Base-by-base conservation (phyloP, 2,329 filamentous ascomycete species). In the Cladophialophora carrionii region DNA sequence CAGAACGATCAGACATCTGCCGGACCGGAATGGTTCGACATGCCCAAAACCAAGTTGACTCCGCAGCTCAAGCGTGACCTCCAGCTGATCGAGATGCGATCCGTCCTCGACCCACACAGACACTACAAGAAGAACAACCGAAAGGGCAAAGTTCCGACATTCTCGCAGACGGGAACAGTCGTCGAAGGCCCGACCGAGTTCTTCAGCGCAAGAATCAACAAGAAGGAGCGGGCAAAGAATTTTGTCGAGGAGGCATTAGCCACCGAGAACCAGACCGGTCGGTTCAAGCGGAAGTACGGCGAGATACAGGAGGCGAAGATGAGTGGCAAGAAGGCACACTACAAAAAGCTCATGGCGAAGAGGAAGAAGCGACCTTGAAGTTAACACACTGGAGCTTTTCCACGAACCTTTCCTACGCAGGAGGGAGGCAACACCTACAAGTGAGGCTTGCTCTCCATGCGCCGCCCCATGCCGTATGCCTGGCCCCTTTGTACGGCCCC, bases 141-240 rank as follows among this genome's bases (percentile, higher is more conserved):
- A n/a, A 92, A 90, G 74, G 83, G 85, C 64, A 82, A 86, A 66
- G 79, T 89, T 0, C 95, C 95, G 0, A 87, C 92, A 67, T 98
- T 90, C 75, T 96, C 90, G 22, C 91, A 96, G 73, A 87, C 96
- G 31, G 95, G 94, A 63, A 94, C 91, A 5, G 87, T 99, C 65
- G 85, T 97, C 62, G 89, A 96, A 73, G 93, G 93, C 0, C 88
- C 92, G 1, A 93, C 92, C 0, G 94, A 98, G 74, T 96, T 89
- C 79, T 92, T 88, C 81, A 93, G 85, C 74, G 85, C 87, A 22
- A 87, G 94, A 62, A 83, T 98, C 67, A 87, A 88, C 63, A 94
- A 92, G 77, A 96, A 91, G 78, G 91, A 98, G 72, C 86, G 91
- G 71, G 96, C 96, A 81, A 85, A 85, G 72, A 97, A 90, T 0